Evolutionary conservation across 352 stramenopile species (phyloP).

Genomic region (Phytophthora kernoviae): DNA sequence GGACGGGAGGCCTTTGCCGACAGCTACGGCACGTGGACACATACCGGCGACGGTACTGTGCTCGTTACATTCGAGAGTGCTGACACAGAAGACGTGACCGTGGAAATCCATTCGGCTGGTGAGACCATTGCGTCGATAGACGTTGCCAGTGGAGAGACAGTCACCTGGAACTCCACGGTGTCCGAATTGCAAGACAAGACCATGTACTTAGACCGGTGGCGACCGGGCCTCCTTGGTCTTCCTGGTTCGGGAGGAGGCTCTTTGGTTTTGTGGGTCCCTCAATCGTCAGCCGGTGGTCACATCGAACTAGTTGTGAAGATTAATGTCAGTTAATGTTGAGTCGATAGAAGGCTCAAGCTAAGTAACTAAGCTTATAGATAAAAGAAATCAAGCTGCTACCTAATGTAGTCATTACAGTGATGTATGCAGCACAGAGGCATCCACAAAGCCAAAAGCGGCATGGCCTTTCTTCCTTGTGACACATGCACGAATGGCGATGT

Average conservation of each 20-base stretch:
- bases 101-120: slow-evolving; percentile 51
- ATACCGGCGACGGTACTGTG: slow-evolving; percentile 36
- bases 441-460: too few relatives aligned
- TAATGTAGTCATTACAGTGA: too few relatives aligned
- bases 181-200: slow-evolving; percentile 48
- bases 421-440: too few relatives aligned
- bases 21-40: slow-evolving; percentile 45
- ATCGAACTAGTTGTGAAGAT: slow-evolving; percentile 45
- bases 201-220: slow-evolving; percentile 63
- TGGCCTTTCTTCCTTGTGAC: too few relatives aligned
- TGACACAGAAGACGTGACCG: slow-evolving; percentile 44
- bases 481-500: too few relatives aligned
- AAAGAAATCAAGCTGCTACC: neutral
- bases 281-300: slow-evolving; percentile 31
- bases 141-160: slow-evolving; percentile 38
- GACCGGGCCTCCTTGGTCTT: slow-evolving; percentile 41
- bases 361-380: neutral
- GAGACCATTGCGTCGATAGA: slow-evolving; percentile 36
- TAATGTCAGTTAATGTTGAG: slow-evolving; percentile 47
- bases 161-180: slow-evolving; percentile 43
- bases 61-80: slow-evolving; percentile 42
- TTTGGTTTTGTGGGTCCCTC: slow-evolving; percentile 49
- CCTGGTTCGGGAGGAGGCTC: slow-evolving; percentile 48
- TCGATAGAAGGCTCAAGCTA: slow-evolving; percentile 8
- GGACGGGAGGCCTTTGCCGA: slow-evolving; percentile 43